These are phyloP conservation scores for Coemansia sp. DNA, from an alignment of 192 early-diverging fungal species.

Conservation along the genomic window DNA sequence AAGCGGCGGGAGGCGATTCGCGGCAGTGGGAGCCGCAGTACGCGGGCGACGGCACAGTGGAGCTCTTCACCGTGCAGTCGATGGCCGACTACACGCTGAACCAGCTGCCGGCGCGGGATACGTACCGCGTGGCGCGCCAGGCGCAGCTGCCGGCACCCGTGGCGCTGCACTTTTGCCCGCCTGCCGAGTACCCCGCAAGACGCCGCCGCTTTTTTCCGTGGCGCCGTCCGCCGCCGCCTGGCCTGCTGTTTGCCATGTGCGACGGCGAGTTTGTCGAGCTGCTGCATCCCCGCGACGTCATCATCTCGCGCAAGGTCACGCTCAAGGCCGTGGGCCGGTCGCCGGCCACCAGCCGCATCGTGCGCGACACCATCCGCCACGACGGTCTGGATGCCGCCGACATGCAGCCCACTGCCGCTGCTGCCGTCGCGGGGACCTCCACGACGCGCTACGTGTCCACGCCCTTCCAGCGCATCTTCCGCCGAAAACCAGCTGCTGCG, in stretches of 20 bases:
- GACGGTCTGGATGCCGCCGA: constrained; percentile 49
- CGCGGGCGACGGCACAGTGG: constrained; percentile 64
- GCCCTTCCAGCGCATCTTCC: constrained; percentile 48
- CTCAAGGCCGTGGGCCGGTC: constrained; percentile 60
- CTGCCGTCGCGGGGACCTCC: constrained; percentile 11
- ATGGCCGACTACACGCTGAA: constrained; percentile 60
- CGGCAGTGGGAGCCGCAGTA: constrained; percentile 60
- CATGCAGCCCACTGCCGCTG: constrained; percentile 45
- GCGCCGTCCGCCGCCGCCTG: constrained; percentile 38
- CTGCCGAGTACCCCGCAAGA: constrained; percentile 39
- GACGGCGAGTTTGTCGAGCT: constrained; percentile 76
- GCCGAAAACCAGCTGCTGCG: neutral
- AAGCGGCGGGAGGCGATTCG: constrained; percentile 47
- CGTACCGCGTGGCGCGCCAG: constrained; percentile 58
- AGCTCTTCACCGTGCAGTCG: constrained; percentile 60
- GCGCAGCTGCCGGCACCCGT: constrained; percentile 63
- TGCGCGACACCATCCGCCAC: constrained; percentile 52
- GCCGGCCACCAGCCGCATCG: constrained; percentile 54
- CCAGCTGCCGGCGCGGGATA: constrained; percentile 55
- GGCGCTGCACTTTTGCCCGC: constrained; percentile 54
- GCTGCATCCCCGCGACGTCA: constrained; percentile 56
- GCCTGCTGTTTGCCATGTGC: constrained; percentile 65
- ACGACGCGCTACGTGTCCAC: constrained; percentile 34
- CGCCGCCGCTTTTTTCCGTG: constrained; percentile 16
- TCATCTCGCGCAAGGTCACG: constrained; percentile 59